A percentile compares a stretch with the other conserved stretches of the same genome.
Evolutionary conservation across 2,329 filamentous ascomycete genomes (phyloP).

Genomic region (Curvularia sp.): DNA sequence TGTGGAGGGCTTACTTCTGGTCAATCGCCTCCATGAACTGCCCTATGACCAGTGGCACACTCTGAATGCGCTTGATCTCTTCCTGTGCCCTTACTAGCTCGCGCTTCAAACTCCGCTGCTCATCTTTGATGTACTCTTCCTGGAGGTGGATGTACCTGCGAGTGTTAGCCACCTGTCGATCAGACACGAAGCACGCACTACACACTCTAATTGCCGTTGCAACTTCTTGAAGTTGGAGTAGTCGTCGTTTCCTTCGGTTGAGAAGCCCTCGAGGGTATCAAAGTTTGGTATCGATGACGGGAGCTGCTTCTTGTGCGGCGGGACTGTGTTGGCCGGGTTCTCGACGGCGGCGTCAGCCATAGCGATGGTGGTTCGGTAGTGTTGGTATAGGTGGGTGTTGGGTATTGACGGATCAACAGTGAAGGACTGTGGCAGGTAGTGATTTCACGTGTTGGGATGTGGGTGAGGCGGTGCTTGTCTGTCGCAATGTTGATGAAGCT

Average conservation of each 20-base stretch:
- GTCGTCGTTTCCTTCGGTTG: constrained; percentile 84
- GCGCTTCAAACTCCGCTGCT: constrained; percentile 96
- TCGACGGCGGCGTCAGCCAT: constrained; percentile 93
- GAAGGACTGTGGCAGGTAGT: constrained; percentile 6
- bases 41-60: constrained; percentile 94
- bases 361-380: constrained; percentile 13
- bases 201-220: constrained; percentile 92
- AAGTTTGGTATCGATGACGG: constrained; percentile 85
- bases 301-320: constrained; percentile 81
- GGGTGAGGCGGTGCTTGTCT: constrained; percentile 25
- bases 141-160: constrained; percentile 90
- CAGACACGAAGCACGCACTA: constrained; percentile 14
- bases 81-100: constrained; percentile 97
- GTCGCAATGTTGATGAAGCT: constrained; percentile 39
- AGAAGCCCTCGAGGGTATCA: constrained; percentile 85
- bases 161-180: constrained; percentile 37
- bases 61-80: constrained; percentile 99
- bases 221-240: constrained; percentile 96
- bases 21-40: constrained; percentile 99
- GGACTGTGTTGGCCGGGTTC: constrained; percentile 74
- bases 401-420: constrained; percentile 3
- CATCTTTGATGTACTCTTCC: constrained; percentile 99
- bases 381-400: constrained; percentile 10
- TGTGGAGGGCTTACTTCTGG: constrained; percentile 75
- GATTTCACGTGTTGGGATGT: constrained; percentile 6